Base-by-base conservation (phyloP, 169 alveolate genomes). In the Plasmodium knowlesi region DNA sequence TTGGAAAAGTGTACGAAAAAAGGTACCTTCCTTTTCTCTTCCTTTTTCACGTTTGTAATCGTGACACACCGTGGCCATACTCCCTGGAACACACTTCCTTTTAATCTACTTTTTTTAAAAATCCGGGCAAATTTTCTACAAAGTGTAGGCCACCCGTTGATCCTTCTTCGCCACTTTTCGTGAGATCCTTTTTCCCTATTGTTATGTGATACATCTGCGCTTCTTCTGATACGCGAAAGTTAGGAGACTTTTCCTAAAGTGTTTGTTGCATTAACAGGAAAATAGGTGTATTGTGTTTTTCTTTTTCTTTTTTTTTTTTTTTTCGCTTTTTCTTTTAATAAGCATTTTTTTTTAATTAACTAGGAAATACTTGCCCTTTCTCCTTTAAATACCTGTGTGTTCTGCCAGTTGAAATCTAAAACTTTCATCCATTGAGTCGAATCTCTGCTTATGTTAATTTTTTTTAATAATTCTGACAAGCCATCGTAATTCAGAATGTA, bases 381-480 rank as follows among this genome's bases (percentile, higher is more conserved):
- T 2, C 14, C 50, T 25, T 50, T 57, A 34, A 14, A 3, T 50
- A 91, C 95, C 67, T 81, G 82, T 0, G 82, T 78, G 57, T 91
- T 78, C 25, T 91, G 95, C 95, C 95, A 91, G 39, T 61, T 91
- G 30, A 91, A 91, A 72, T 91, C 95, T 37, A 91, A 39, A 32
- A 91, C 39, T 70, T 82, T 80, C 67, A 8, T 71, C 95, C 95
- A 91, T 16, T 80, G 71, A 81, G 8, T 30, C 54, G 92, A 91
- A 54, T 67, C 67, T 78, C 57, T 39, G 25, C 53, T 39, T 81
- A 91, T 81, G 67, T 82, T 71, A 46, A 76, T 82, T 82, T 91
- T 91, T 72, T 91, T 53, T 91, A 91, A 91, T 82, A 91, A 81
- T 72, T 71, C 83, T 12, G 95, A 71, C 57, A 91, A 72, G 37